A percentile compares a stretch with the other conserved stretches of the same genome.
These are phyloP conservation scores for Aureobasidium mangrovei DNA, from an alignment of 2,329 filamentous ascomycete genomes.

Conservation along the genomic window DNA sequence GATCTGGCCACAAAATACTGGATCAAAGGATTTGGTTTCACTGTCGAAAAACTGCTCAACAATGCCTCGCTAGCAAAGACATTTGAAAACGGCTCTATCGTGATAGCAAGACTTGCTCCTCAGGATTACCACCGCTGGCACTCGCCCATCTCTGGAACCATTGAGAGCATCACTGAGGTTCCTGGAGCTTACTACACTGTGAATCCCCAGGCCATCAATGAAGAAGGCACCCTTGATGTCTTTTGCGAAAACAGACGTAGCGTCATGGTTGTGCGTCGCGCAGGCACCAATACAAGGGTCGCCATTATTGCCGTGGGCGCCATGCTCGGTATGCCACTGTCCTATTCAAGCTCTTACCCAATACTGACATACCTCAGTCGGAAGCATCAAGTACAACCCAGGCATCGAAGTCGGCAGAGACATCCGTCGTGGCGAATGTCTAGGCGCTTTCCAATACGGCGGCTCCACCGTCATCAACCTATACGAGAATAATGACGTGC, in stretches of 20 bases:
- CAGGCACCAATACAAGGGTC: conserved; percentile 23
- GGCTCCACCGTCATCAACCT: conserved; percentile 36
- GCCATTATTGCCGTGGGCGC: conserved; percentile 36
- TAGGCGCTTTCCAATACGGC: conserved; percentile 35
- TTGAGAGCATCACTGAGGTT: conserved; percentile 30
- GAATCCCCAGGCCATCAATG: conserved; percentile 35
- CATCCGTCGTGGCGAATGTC: conserved; percentile 32
- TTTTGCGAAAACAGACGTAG: conserved; percentile 36
- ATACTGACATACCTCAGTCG: conserved; percentile 22
- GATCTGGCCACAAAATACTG: conserved; percentile 34
- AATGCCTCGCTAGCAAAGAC: conserved; percentile 23
- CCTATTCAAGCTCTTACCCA: not conserved
- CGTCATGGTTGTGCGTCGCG: conserved; percentile 31
- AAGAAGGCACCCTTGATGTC: conserved; percentile 32
- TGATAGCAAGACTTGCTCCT: conserved; percentile 34
- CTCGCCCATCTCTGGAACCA: conserved; percentile 27
- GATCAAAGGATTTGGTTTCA: conserved; percentile 37
- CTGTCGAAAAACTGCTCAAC: conserved; percentile 25
- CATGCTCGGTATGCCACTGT: conserved; percentile 25
- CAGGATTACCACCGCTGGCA: conserved; percentile 38
- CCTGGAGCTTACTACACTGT: conserved; percentile 35
- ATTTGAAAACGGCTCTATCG: conserved; percentile 31
- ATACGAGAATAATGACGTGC: conserved; percentile 29
- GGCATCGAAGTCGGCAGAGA: conserved; percentile 27
- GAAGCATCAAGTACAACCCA: conserved; percentile 33